These are phyloP conservation scores for Hibiscus tridactylites DNA, from an alignment of 345 rosid species.

Conservation along the genomic window DNA sequence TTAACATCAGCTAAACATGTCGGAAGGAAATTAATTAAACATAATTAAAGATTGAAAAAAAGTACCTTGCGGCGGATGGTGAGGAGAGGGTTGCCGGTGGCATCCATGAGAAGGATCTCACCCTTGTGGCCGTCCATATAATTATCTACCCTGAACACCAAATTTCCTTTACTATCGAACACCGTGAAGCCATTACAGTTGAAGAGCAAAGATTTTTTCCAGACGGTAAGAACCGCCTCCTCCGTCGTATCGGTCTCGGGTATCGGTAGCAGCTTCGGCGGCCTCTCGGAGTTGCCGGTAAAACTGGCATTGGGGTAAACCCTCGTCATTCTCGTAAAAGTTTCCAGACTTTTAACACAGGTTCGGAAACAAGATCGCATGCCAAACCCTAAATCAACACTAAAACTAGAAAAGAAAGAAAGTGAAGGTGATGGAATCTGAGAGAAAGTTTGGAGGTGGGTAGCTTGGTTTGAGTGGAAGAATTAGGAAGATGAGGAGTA, in stretches of 20 bases:
- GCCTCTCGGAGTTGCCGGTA: not conserved
- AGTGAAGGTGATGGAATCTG: not conserved
- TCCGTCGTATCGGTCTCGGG: not conserved
- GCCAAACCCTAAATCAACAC: not conserved
- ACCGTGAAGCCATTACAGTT: slow-evolving; percentile 71
- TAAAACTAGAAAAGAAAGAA: not conserved
- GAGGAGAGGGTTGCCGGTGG: slow-evolving; percentile 72
- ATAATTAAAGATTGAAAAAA: not conserved
- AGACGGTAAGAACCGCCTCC: slow-evolving; percentile 55
- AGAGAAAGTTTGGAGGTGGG: not conserved
- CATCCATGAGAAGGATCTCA: no score
- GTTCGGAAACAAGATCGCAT: not conserved
- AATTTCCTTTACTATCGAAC: no score
- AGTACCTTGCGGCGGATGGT: slow-evolving; percentile 89
- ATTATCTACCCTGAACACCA: no score
- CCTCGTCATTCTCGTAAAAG: slow-evolving; percentile 43
- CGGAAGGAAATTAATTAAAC: no score
- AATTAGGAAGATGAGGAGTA: not conserved
- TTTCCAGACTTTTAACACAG: slow-evolving; percentile 8
- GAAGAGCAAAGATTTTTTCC: slow-evolving; percentile 91
- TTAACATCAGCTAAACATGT: not conserved
- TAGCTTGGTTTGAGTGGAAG: not conserved
- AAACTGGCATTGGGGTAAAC: slow-evolving; percentile 53
- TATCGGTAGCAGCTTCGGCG: not conserved
- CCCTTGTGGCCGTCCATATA: no score